phyloP scores from a whole-genome alignment of 805 yeast species.

The Saturnispora gosingensis region DNA sequence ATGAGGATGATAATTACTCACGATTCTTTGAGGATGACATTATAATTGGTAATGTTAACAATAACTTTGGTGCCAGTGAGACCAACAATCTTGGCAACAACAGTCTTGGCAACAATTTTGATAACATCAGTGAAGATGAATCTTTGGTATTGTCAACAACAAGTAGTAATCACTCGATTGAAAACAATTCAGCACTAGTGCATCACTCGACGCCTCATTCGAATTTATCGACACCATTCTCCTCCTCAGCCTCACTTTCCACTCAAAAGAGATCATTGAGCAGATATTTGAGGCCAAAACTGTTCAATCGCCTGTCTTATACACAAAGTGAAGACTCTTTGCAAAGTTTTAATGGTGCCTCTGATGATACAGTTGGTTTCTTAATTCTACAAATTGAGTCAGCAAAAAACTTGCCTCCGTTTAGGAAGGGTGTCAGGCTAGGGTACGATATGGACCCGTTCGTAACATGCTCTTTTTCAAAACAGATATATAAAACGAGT shows the following conservation, averaged over 20 bases:
- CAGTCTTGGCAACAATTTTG: neutral
- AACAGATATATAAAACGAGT: slow-evolving; percentile 76
- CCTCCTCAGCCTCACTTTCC: slow-evolving; percentile 4
- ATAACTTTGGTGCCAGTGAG: neutral
- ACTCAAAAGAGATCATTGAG: slow-evolving; percentile 1
- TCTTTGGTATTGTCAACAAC: neutral
- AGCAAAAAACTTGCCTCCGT: slow-evolving; percentile 72
- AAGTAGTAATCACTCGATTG: neutral
- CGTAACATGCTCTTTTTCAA: slow-evolving; percentile 84
- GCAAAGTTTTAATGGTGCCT: neutral
- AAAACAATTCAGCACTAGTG: neutral
- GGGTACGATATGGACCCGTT: slow-evolving; percentile 96
- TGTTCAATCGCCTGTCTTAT: neutral
- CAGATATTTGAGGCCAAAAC: slow-evolving; percentile 1
- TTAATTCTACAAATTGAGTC: slow-evolving; percentile 66
- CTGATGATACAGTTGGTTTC: slow-evolving; percentile 43
- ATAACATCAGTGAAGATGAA: neutral
- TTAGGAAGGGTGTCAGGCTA: slow-evolving; percentile 57
- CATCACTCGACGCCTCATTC: neutral
- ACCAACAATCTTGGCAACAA: neutral
- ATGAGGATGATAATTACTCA: neutral
- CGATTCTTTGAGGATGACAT: neutral
- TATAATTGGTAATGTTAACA: neutral
- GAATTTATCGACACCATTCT: neutral
- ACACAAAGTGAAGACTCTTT: neutral